Evolutionary conservation across 306 rosid species (phyloP).

Genomic region (Sicyos baderoa): DNA sequence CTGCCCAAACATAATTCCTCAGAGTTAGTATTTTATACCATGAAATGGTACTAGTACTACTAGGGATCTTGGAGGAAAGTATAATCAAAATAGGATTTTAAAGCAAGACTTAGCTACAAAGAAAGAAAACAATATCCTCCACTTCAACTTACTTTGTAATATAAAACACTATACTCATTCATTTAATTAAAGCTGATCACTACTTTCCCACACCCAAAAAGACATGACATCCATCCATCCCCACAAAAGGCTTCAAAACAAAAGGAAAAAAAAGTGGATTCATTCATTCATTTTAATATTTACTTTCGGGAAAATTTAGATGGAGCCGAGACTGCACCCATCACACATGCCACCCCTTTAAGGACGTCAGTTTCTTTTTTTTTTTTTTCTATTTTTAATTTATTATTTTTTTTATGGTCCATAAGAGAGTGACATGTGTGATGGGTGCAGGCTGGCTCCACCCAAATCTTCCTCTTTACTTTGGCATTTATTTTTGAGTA

Average conservation of each 20-base stretch:
- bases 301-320: no score
- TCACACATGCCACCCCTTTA: no score
- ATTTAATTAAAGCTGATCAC: not conserved
- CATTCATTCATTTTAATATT: not conserved
- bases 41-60: no score
- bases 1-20: not conserved
- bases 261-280: not conserved
- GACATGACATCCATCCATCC: not conserved
- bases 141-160: not conserved
- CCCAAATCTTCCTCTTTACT: no score
- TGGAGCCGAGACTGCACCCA: no score
- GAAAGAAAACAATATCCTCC: not conserved
- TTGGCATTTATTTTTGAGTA: no score
- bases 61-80: no score
- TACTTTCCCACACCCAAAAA: not conserved
- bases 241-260: not conserved
- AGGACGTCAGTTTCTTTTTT: no score
- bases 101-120: not conserved
- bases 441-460: no score
- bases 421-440: no score
- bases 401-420: no score
- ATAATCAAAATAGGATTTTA: not conserved
- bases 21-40: not conserved
- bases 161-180: not conserved
- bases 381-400: no score